Evolutionary conservation across 768 basidiomycete genomes (phyloP).

Genomic region (Cyclocybe cylindracea): DNA sequence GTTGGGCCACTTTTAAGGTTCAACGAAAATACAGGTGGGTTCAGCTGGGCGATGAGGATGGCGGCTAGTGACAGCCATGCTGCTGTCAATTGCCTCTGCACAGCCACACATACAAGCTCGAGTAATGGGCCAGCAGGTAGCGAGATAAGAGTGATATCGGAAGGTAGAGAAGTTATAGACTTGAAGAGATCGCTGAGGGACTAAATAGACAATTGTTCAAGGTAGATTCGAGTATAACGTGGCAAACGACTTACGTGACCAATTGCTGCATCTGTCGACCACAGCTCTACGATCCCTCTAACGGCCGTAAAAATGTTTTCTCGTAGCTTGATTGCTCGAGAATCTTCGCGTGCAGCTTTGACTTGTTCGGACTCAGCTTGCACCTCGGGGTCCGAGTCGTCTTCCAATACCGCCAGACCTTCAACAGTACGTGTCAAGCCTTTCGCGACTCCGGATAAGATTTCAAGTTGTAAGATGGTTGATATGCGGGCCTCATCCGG

Average conservation of each 20-base stretch:
- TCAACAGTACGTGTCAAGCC: conserved; percentile 83
- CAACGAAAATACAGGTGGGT: conserved; percentile 60
- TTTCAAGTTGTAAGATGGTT: conserved; percentile 75
- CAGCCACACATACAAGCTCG: conserved; percentile 74
- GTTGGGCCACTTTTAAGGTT: conserved; percentile 54
- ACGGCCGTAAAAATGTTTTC: conserved; percentile 65
- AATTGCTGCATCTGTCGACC: conserved; percentile 78
- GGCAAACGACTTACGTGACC: conserved; percentile 61
- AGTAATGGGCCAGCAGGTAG: conserved; percentile 81
- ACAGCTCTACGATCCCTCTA: conserved; percentile 63
- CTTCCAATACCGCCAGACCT: conserved; percentile 57
- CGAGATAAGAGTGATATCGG: conserved; percentile 77
- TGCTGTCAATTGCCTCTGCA: conserved; percentile 70
- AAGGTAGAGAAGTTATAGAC: conserved; percentile 79
- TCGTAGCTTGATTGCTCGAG: conserved; percentile 61
- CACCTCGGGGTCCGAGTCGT: conserved; percentile 52
- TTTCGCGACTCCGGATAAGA: conserved; percentile 81
- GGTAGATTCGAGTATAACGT: neutral
- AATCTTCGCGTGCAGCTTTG: conserved; percentile 63
- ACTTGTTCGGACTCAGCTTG: conserved; percentile 55
- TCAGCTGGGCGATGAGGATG: conserved; percentile 80
- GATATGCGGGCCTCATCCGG: conserved; percentile 71
- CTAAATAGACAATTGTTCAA: conserved; percentile 33
- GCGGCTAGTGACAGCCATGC: conserved; percentile 85
- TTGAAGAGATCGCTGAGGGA: conserved; percentile 83